phyloP scores from a whole-genome alignment of 2,329 filamentous ascomycete genomes.

The Ilyonectria destructans region DNA sequence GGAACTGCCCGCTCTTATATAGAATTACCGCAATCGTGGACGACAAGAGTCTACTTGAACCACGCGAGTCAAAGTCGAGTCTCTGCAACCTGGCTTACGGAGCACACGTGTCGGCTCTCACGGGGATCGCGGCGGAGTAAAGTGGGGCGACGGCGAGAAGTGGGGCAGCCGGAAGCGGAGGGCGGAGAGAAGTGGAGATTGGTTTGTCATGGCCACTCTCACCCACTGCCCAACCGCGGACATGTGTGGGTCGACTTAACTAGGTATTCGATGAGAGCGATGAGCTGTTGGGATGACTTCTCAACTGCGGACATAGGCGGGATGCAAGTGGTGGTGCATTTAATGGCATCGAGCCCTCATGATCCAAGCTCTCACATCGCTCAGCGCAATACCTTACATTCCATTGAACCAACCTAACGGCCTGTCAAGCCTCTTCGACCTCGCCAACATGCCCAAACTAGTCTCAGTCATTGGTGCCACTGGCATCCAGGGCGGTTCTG shows the following conservation, averaged over 20 bases:
- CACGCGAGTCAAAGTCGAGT: neutral
- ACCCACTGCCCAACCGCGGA: neutral
- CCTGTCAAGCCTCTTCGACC: neutral
- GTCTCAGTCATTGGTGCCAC: constrained; percentile 57
- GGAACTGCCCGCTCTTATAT: constrained; percentile 1
- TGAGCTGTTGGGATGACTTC: neutral
- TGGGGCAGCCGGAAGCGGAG: neutral
- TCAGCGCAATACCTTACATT: neutral
- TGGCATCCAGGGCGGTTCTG: constrained; percentile 60
- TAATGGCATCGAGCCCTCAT: neutral
- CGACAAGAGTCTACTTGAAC: neutral
- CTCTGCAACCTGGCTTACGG: neutral
- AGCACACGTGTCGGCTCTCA: no score
- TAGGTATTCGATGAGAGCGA: neutral
- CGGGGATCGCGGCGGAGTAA: neutral
- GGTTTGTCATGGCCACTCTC: neutral
- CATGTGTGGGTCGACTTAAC: neutral
- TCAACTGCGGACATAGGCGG: no score
- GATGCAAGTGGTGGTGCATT: neutral
- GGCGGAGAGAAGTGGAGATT: neutral
- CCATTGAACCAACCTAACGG: neutral
- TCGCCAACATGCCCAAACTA: constrained; percentile 53
- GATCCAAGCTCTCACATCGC: neutral
- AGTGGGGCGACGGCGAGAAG: neutral
- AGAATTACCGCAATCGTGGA: neutral